Percentiles rank a stretch among this genome's conserved stretches.
phyloP scores from a whole-genome alignment of 2,329 filamentous ascomycete genomes.

The Gremmenia infestans region DNA sequence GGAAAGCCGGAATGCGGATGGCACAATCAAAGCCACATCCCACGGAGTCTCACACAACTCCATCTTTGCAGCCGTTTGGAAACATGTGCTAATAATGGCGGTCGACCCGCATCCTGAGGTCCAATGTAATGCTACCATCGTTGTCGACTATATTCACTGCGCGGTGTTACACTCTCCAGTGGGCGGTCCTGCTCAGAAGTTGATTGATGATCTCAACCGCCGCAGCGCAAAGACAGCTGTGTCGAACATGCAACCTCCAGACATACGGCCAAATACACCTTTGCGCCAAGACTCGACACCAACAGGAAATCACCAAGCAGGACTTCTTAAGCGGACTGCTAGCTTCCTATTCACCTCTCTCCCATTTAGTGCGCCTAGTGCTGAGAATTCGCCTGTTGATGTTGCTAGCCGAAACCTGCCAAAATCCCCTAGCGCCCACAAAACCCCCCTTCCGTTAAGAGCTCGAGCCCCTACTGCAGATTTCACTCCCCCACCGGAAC shows the following conservation, averaged over 20 bases:
- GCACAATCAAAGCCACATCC: constrained; percentile 50
- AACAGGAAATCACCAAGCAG: constrained; percentile 49
- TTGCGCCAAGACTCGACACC: constrained; percentile 24
- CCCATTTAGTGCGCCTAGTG: constrained; percentile 40
- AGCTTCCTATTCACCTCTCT: constrained; percentile 53
- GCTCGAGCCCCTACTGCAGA: constrained; percentile 47
- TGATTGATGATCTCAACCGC: constrained; percentile 69
- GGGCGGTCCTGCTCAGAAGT: constrained; percentile 60
- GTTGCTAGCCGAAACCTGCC: constrained; percentile 17
- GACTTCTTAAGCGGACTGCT: constrained; percentile 58
- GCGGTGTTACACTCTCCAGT: constrained; percentile 73
- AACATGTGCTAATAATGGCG: constrained; percentile 82
- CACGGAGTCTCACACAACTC: constrained; percentile 75
- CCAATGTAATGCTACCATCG: constrained; percentile 74
- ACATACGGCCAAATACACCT: constrained; percentile 29
- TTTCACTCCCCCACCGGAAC: constrained; percentile 64
- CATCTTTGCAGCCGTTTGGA: constrained; percentile 91
- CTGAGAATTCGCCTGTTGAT: constrained; percentile 25
- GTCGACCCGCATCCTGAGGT: constrained; percentile 95
- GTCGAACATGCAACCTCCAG: constrained; percentile 24
- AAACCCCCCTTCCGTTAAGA: constrained; percentile 25
- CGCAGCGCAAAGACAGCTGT: constrained; percentile 44
- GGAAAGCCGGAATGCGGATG: constrained; percentile 52
- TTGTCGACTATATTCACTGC: constrained; percentile 81
- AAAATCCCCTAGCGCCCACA: constrained; percentile 24